Evolutionary conservation across 2,329 filamentous ascomycete species (phyloP).

Genomic region (Trichoderma cornu-damae): DNA sequence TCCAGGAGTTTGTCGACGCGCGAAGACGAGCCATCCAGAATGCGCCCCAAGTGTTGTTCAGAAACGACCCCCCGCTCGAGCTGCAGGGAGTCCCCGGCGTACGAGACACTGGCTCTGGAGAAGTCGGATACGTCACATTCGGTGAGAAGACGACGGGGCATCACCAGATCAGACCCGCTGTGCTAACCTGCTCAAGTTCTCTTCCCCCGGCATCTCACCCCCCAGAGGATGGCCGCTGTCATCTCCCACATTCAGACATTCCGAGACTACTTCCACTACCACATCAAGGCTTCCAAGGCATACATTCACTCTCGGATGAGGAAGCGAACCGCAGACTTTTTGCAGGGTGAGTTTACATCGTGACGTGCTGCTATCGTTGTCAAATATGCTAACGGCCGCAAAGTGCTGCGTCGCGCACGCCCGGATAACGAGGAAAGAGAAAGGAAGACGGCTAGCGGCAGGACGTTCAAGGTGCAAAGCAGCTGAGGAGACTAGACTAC

Average conservation of each 20-base stretch:
- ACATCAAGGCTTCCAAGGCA: conserved; percentile 98
- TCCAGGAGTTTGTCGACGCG: conserved; percentile 98
- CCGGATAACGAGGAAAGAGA: conserved; percentile 97
- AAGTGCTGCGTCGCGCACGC: conserved; percentile 90
- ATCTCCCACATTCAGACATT: conserved; percentile 99
- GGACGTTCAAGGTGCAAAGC: conserved; percentile 69
- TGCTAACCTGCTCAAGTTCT: conserved; percentile 57
- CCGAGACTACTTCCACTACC: conserved; percentile 99
- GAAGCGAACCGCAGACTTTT: conserved; percentile 93
- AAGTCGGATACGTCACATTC: conserved; percentile 97
- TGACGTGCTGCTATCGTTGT: neutral
- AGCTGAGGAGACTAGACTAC: conserved; percentile 23
- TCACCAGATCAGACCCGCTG: neutral
- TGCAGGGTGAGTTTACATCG: conserved; percentile 72
- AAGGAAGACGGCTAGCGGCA: conserved; percentile 93
- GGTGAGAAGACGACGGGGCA: conserved; percentile 52
- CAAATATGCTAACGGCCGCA: conserved; percentile 26
- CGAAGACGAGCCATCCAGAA: conserved; percentile 94
- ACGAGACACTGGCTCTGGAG: conserved; percentile 66
- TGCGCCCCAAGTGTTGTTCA: conserved; percentile 93
- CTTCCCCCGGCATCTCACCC: conserved; percentile 89
- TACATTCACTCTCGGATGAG: conserved; percentile 99
- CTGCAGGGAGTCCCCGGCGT: conserved; percentile 83
- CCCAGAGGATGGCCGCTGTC: conserved; percentile 84
- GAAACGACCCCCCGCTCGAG: conserved; percentile 89